These are phyloP conservation scores for Pterula multifida DNA, from an alignment of 1,284 basidiomycete species.

Conservation along the genomic window DNA sequence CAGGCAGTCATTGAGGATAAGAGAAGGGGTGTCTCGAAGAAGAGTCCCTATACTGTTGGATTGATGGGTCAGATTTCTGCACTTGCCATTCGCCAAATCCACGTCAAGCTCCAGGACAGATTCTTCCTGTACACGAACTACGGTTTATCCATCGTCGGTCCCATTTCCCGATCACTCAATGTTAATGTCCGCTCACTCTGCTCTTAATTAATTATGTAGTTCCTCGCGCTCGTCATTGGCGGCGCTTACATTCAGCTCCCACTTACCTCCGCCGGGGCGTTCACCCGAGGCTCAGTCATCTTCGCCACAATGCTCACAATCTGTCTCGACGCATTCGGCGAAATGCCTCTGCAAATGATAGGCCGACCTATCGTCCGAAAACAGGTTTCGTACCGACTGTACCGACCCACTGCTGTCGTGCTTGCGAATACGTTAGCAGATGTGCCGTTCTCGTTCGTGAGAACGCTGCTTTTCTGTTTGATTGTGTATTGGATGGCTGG, in stretches of 20 bases:
- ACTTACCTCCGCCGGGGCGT: slow-evolving; percentile 65
- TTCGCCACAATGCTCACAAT: slow-evolving; percentile 68
- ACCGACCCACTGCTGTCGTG: slow-evolving; percentile 64
- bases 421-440: slow-evolving; percentile 69
- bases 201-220: slow-evolving; percentile 9
- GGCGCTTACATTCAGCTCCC: slow-evolving; percentile 68
- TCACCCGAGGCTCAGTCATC: slow-evolving; percentile 79
- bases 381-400: slow-evolving; percentile 73
- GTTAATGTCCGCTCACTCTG: slow-evolving; percentile 1
- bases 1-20: slow-evolving; percentile 71
- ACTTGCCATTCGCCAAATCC: slow-evolving; percentile 66
- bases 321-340: slow-evolving; percentile 68
- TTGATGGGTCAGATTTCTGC: slow-evolving; percentile 67
- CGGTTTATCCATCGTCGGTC: slow-evolving; percentile 36
- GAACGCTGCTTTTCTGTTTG: slow-evolving; percentile 54
- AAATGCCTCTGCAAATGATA: slow-evolving; percentile 63
- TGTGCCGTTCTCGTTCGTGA: slow-evolving; percentile 59
- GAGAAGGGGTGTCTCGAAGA: slow-evolving; percentile 72
- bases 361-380: slow-evolving; percentile 66
- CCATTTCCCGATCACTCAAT: background rate
- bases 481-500: slow-evolving; percentile 70
- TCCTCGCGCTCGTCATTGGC: slow-evolving; percentile 67
- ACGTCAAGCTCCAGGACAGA: slow-evolving; percentile 68
- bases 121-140: slow-evolving; percentile 74
- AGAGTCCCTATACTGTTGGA: slow-evolving; percentile 80